Evolutionary conservation across 768 basidiomycete species (phyloP), one percentile per base, ranked within the genome.

Genomic region (Leccinum sublutescens): DNA sequence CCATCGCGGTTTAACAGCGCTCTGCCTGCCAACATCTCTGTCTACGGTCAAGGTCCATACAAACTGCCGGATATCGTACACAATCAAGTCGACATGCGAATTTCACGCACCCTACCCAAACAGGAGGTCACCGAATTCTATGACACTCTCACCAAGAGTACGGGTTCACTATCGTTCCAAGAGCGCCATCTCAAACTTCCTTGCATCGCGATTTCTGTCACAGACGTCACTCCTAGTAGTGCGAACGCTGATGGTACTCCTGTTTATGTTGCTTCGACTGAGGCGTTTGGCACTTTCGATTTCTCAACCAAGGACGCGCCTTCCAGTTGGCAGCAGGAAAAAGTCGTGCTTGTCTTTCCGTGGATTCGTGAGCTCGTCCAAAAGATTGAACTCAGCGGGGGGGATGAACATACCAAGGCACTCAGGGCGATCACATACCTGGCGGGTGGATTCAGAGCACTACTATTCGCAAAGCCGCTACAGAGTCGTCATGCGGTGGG

Each of bases 1-100:
- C 15, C 63, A 25, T 67, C 66, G 1, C 50, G 23, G 15, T 67
- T 68, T 25, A 50, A 67, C 27, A 65, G 60, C 31, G 53, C 51
- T 36, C 29, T 67, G 2, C 66, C 66, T 12, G 56, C 66, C 10
- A 19, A 57, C 0, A 53, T 66, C 33, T 49, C 65, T 2, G 65
- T 61, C 15, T 67, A 67, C 52, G 17, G 11, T 12, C 59, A 27
- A n/a, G 4, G 8, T 11, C 29, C 51, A 6, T 56, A 62, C 27
- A 40, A 17, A 9, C 23, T 54, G 5, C 56, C 58, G 10, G 1
- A 19, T n/a, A 48, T 56, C 9, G 0, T 29, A 21, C 33, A 55
- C 17, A 40, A 21, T 10, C 33, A 34, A 9, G 5, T 64, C 1
- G 33, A 48, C 5, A 3, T 11, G 1, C 64, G 59, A 15, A 10